Evolutionary conservation across 176 grass and related monocot genomes (phyloP).

Genomic region (Cymbopogon citratus): DNA sequence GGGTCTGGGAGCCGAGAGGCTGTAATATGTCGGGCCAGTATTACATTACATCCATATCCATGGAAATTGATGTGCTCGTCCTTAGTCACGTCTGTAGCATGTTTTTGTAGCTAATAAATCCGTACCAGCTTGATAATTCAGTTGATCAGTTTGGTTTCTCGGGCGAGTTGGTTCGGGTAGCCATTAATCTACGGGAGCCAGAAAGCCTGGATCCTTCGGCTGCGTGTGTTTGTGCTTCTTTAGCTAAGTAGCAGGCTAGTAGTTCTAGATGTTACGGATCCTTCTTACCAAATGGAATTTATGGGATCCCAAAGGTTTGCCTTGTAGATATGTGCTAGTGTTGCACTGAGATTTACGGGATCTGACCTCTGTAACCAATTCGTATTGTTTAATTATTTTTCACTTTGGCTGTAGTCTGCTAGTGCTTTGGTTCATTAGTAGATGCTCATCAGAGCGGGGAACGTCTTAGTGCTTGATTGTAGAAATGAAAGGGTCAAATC

Average conservation of each 20-base stretch:
- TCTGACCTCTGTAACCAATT: not conserved
- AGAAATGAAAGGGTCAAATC: not conserved
- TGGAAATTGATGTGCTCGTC: not conserved
- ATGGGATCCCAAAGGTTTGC: not conserved
- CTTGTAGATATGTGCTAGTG: not conserved
- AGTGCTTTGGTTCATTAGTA: not conserved
- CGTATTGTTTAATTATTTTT: not conserved
- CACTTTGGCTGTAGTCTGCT: not conserved
- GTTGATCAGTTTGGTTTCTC: not conserved
- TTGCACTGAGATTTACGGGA: not conserved
- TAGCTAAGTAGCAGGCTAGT: not conserved
- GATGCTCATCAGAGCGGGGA: not conserved
- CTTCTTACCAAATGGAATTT: not conserved
- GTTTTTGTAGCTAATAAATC: not conserved
- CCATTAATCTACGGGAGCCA: not conserved
- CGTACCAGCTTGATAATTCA: not conserved
- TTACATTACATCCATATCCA: not conserved
- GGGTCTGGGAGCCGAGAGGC: not conserved
- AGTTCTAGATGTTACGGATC: not conserved
- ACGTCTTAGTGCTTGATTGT: not conserved
- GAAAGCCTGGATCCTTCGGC: not conserved
- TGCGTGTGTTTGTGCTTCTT: not conserved
- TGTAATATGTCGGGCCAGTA: not conserved
- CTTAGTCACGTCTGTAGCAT: not conserved
- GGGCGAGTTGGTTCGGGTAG: not conserved